Base-by-base conservation (phyloP, 345 rosid species). In the Aquilaria sinensis region DNA sequence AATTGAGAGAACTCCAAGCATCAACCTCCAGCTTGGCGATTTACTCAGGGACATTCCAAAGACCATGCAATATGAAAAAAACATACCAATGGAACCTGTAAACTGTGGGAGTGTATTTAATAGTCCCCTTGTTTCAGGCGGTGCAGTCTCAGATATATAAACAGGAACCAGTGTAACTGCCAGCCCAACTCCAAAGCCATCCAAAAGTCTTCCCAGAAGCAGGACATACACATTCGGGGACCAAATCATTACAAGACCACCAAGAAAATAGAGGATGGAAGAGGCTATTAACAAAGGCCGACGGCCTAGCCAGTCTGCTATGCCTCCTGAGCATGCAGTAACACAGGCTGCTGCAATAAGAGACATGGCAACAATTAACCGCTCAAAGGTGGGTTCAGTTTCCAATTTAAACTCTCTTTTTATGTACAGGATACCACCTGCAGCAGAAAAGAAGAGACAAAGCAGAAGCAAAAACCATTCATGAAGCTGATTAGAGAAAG, bases 91-190 rank as follows among this genome's bases (percentile, higher is more conserved):
- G 51, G 89, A 85, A 43, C 98, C 98, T 1, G 85, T 77, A 67
- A 89, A 86, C 73, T 92, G 98, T 0, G 98, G 98, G 53, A 92
- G 92, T 31, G 95, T 92, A 69, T 86, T 89, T 74, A 89, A 71
- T 5, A 64, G 67, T 12, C 96, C 96, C 69, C 96, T 80, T 12
- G 85, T 89, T 72, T 92, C 96, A 6, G 98, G 87, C 5, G 96
- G 96, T 9, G 98, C 85, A n/a, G 89, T 85, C 81, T 92, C 98
- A 0, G 96, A 92, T 71, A 92, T 85, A 59, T 92, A 92, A 43
- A 92, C 78, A 30, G 98, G 98, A 47, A 83, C 87, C 47, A 89
- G 87, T 10, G 96, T 92, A 47, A 89, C 90, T 4, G 82, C 87
- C 75, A 92, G 58, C 60, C 98, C 96, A 57, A 89, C 82, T 29